Evolutionary conservation across 257 asterid species (phyloP), one percentile per base, ranked within the genome.

Genomic region (Lycium ferocissimum): DNA sequence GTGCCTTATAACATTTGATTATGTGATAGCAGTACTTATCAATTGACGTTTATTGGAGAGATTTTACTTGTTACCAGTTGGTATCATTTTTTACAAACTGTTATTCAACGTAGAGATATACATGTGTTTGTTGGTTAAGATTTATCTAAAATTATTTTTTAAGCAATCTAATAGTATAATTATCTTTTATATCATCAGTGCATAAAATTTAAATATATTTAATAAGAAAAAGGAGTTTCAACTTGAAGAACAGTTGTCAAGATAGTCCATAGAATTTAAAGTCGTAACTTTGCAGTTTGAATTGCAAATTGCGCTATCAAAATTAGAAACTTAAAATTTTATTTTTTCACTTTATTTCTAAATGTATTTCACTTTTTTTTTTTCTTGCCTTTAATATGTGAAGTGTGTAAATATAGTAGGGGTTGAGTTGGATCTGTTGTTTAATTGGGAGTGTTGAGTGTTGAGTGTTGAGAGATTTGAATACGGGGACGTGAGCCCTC

Each of bases 401-500:
- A 71, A 9, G 57, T 45, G 57, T 45, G 6, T 72, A 72, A 72
- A 18, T 18, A 72, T 47, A 20, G 59, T 6, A 45, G 80, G 6
- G 80, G 59, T 73, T 73, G 38, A 73, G 40, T 45, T 63, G n/a
- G 72, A 65, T 65, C 17, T 22, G 15, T 2, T 1, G 43, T 63
- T 73, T 12, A 6, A 51, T 12, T 75, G 81, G 59, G 14, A 73
- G 18, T 49, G 81, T 49, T 49, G 59, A 12, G 18, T 49, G 81
- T 49, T 49, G 59, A 12, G 10, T 49, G 62, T 75, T 75, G 62
- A n/a, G 43, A 83, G 22, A 35, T 40, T 83, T 84, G 17, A 75
- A 40, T 75, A 62, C 22, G 9, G 75, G 15, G 37, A 59, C 83
- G 65, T 45, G 62, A 73, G 83, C 76, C 86, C 59, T 17, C 45